A percentile compares a stretch with the other conserved stretches of the same genome.
phyloP scores from a whole-genome alignment of 306 rosid species.

The Cucurbita pepo region DNA sequence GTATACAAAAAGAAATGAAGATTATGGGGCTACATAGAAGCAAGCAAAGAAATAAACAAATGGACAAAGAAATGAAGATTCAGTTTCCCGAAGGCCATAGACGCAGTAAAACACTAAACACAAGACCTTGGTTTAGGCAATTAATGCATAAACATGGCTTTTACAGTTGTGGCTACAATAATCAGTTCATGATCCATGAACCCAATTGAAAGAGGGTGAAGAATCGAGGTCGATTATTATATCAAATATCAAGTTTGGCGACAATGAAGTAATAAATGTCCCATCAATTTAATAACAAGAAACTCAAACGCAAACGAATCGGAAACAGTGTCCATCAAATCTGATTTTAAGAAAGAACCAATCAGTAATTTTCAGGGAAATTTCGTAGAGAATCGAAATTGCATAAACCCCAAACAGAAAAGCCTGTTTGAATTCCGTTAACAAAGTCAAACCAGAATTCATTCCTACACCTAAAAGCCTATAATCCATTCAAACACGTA shows the following conservation, averaged over 20 bases:
- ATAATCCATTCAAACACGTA: background rate
- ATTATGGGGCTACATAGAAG: conserved; percentile 39
- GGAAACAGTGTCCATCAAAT: conserved; percentile 19
- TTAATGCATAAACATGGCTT: background rate
- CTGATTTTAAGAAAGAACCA: conserved; percentile 16
- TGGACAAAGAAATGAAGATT: conserved; percentile 19
- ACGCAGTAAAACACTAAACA: background rate
- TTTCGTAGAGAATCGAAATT: background rate
- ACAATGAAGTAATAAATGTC: conserved; percentile 28
- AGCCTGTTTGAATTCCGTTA: background rate
- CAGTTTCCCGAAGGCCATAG: conserved; percentile 6
- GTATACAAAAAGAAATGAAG: conserved; percentile 9
- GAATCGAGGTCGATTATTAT: conserved; percentile 7
- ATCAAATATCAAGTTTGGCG: conserved; percentile 26
- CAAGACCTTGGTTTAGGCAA: background rate
- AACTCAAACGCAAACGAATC: conserved; percentile 22
- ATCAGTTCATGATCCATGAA: background rate
- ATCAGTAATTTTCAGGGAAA: conserved; percentile 13
- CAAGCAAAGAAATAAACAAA: conserved; percentile 31
- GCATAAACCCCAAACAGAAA: background rate
- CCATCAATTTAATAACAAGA: conserved; percentile 45
- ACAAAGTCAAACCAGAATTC: background rate
- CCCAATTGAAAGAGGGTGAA: background rate
- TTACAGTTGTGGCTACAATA: background rate
- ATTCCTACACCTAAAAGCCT: background rate